Evolutionary conservation across 2,329 filamentous ascomycete genomes (phyloP).

Genomic region (Scleromitrula shiraiana): DNA sequence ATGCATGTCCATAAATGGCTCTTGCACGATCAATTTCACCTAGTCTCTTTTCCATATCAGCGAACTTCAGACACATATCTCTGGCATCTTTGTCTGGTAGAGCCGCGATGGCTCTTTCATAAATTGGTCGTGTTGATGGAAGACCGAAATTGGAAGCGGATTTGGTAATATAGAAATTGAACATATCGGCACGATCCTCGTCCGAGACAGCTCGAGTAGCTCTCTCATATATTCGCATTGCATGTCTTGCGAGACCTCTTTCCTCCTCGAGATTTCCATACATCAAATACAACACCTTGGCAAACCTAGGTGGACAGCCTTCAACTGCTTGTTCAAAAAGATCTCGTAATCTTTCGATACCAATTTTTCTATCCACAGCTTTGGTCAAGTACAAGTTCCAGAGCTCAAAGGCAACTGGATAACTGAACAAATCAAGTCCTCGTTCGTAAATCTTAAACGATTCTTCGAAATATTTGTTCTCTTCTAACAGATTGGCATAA

Average conservation of each 20-base stretch:
- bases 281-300: conserved; percentile 94
- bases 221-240: conserved; percentile 98
- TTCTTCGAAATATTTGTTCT: conserved; percentile 92
- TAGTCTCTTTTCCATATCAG: conserved; percentile 86
- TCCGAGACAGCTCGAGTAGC: conserved; percentile 91
- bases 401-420: conserved; percentile 94
- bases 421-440: conserved; percentile 95
- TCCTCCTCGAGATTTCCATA: conserved; percentile 97
- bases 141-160: conserved; percentile 96
- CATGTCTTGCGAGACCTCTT: conserved; percentile 84
- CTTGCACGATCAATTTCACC: conserved; percentile 92
- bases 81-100: conserved; percentile 88
- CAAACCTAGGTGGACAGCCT: conserved; percentile 89
- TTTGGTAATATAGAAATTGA: conserved; percentile 99
- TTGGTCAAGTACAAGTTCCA: conserved; percentile 99
- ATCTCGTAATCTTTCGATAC: conserved; percentile 87
- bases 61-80: conserved; percentile 98
- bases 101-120: conserved; percentile 91
- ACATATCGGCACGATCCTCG: conserved; percentile 94
- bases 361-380: conserved; percentile 90
- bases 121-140: conserved; percentile 88
- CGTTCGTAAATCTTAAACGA: conserved; percentile 97
- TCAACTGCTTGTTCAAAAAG: conserved; percentile 96
- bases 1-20: conserved; percentile 93
- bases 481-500: conserved; percentile 91